Evolutionary conservation across 1,284 basidiomycete genomes (phyloP).

Genomic region (Rhodotorula sp.): DNA sequence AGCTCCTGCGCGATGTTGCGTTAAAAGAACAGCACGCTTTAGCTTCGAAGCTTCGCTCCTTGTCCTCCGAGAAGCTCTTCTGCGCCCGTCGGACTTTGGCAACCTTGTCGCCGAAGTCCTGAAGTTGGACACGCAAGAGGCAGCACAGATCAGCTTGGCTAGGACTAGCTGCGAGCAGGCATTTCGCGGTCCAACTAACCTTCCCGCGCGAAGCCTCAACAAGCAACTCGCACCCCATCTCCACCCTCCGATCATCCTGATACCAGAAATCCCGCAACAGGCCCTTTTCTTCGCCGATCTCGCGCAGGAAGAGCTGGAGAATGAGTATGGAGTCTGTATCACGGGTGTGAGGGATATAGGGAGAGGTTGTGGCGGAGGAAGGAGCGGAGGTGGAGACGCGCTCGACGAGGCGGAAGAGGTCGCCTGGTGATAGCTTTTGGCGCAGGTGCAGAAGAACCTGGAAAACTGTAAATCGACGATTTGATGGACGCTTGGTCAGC

Average conservation of each 20-base stretch:
- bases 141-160: too few relatives aligned
- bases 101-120: slow-evolving; percentile 71
- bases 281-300: slow-evolving; percentile 62
- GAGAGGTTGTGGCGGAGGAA: slow-evolving; percentile 51
- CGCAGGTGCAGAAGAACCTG: slow-evolving; percentile 83
- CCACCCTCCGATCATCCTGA: slow-evolving; percentile 90
- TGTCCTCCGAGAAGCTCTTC: slow-evolving; percentile 92
- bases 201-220: slow-evolving; percentile 57
- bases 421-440: slow-evolving; percentile 76
- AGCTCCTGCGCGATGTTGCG: background rate
- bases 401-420: slow-evolving; percentile 92
- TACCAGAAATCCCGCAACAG: slow-evolving; percentile 96
- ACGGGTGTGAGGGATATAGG: too few relatives aligned
- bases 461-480: slow-evolving; percentile 61
- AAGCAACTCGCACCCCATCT: slow-evolving; percentile 80
- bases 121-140: background rate
- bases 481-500: too few relatives aligned
- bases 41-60: slow-evolving; percentile 82
- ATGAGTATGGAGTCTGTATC: slow-evolving; percentile 67
- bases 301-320: slow-evolving; percentile 50
- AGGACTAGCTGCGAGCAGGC: slow-evolving; percentile 5
- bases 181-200: slow-evolving; percentile 53
- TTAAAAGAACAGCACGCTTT: slow-evolving; percentile 60
- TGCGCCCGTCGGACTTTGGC: slow-evolving; percentile 74
- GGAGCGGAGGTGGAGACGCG: slow-evolving; percentile 1